These are phyloP conservation scores for Plasmodium coatneyi DNA, from an alignment of 169 alveolate species.

Conservation along the genomic window DNA sequence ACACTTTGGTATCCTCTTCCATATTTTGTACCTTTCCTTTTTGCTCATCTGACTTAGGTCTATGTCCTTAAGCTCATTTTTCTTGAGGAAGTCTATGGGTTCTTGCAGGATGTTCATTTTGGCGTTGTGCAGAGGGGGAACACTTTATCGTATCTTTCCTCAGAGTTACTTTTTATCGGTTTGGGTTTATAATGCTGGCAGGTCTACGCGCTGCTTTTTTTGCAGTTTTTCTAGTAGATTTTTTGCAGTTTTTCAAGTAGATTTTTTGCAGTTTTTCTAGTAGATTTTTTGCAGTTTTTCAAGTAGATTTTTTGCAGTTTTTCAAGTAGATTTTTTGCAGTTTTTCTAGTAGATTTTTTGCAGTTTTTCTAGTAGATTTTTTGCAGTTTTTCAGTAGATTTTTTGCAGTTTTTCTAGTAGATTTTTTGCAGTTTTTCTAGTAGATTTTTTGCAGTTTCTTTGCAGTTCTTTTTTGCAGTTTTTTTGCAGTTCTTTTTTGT, in stretches of 20 bases:
- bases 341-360: too few species aligned
- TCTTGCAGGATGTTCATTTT: conserved; percentile 9
- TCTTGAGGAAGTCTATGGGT: conserved; percentile 18
- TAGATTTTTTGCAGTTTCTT: too few species aligned
- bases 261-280: neutral
- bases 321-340: neutral
- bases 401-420: neutral
- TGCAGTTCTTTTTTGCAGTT: neutral
- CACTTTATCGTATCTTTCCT: neutral
- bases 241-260: neutral
- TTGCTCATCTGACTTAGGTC: conserved; percentile 65
- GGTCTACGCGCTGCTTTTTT: neutral
- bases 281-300: too few species aligned
- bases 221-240: too few species aligned
- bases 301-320: too few species aligned
- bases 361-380: too few species aligned
- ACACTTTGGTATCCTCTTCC: conserved; percentile 76
- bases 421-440: too few species aligned
- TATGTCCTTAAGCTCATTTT: conserved; percentile 46
- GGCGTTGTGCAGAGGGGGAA: neutral
- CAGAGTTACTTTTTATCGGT: neutral
- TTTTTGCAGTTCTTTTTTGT: neutral
- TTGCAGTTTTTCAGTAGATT: neutral
- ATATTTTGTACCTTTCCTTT: conserved; percentile 76
- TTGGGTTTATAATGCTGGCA: neutral